Evolutionary conservation across 768 basidiomycete species (phyloP).

Genomic region (Boletus tylopilopsis): DNA sequence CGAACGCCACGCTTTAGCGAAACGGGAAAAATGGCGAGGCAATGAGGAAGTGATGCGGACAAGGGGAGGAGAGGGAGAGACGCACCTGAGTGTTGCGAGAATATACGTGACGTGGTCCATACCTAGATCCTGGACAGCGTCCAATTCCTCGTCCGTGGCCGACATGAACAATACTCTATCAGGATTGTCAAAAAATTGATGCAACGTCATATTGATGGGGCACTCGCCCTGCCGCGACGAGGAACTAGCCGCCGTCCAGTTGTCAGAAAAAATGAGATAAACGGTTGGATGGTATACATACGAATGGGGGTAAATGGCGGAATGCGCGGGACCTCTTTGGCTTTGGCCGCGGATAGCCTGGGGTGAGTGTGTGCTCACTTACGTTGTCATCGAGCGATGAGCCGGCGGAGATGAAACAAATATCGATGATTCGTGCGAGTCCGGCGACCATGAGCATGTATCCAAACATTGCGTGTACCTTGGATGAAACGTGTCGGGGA

Average conservation of each 20-base stretch:
- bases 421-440: conserved; percentile 71
- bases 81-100: conserved; percentile 77
- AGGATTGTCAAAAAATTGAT: background rate
- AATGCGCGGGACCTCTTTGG: conserved; percentile 56
- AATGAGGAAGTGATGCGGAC: background rate
- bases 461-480: conserved; percentile 88
- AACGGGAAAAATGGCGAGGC: background rate
- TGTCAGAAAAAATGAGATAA: background rate
- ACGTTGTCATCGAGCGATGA: conserved; percentile 43
- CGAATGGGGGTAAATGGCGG: conserved; percentile 86
- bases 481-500: background rate
- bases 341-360: conserved; percentile 23
- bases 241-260: conserved; percentile 41
- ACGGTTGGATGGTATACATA: conserved; percentile 39
- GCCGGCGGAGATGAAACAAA: conserved; percentile 65
- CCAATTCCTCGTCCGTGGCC: conserved; percentile 88
- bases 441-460: conserved; percentile 83
- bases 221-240: conserved; percentile 67
- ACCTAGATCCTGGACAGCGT: conserved; percentile 59
- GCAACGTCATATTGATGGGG: background rate
- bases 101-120: conserved; percentile 94
- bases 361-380: conserved; percentile 67
- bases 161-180: conserved; percentile 82
- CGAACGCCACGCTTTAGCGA: conserved; percentile 59
- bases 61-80: background rate